phyloP scores from a whole-genome alignment of 78 protist species.

The slime mould (Dictyostelium discoideum) region DNA sequence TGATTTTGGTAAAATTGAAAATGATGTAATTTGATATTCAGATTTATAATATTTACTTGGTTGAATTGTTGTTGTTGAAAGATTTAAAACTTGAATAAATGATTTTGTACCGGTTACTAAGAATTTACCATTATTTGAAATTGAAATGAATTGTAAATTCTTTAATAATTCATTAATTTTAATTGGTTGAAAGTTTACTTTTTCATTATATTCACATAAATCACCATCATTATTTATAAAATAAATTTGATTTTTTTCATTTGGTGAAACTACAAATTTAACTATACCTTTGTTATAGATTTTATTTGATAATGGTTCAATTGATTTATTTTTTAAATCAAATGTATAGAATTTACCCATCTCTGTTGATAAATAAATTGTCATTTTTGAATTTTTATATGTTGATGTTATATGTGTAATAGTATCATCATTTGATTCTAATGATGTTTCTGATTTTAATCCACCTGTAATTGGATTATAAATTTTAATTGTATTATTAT shows the following conservation, averaged over 20 bases:
- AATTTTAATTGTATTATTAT: constrained; percentile 21
- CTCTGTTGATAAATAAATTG: neutral
- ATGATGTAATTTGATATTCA: neutral
- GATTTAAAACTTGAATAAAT: neutral
- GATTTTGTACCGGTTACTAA: neutral
- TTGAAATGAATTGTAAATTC: neutral
- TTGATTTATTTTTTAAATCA: neutral
- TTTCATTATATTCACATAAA: neutral
- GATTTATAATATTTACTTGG: constrained; percentile 9
- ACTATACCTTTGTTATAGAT: neutral
- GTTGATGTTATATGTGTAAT: constrained; percentile 3
- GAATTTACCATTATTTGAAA: neutral
- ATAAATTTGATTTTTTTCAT: neutral
- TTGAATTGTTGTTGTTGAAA: neutral
- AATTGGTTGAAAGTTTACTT: neutral
- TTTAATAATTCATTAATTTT: neutral
- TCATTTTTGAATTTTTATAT: neutral
- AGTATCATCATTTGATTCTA: neutral
- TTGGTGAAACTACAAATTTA: constrained; percentile 14
- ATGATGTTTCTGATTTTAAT: neutral
- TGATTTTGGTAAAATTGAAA: neutral
- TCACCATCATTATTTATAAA: constrained; percentile 12
- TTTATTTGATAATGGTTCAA: neutral
- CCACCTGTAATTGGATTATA: constrained; percentile 11
- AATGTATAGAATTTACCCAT: neutral